Evolutionary conservation across 2,329 filamentous ascomycete genomes (phyloP), one percentile per base, ranked within the genome.

Genomic region (Microdochium bolleyi): DNA sequence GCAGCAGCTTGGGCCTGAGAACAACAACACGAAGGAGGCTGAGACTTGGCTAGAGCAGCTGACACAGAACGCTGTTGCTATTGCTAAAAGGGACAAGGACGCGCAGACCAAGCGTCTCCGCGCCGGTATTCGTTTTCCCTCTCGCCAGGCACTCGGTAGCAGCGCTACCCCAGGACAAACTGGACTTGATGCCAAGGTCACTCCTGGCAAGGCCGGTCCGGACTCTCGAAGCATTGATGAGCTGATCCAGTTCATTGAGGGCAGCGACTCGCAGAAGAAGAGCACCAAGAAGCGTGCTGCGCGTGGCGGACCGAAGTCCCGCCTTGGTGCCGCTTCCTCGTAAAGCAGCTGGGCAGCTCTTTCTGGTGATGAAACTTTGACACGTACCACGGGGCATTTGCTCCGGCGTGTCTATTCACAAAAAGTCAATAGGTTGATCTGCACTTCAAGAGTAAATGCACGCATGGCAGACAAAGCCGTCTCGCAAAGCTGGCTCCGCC

Each of bases 21-120:
- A 97, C 70, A 90, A 92, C 70, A 97, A 99, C 76, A 99, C 94
- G 57, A 96, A 96, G 76, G 94, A 99, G 69, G 92, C 94, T 2
- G 92, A 96, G 74, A 89, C 83, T 64, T 99, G 94, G 94, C 82
- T 97, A 24, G 90, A 96, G 71, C 92, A 96, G 70, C 82, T 99
- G 54, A 97, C 92, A 0, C 89, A 95, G 70, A 96, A 95, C 63
- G 94, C 94, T 48, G 94, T 99, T 41, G 88, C 84, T 32, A 91
- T 97, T 60, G 92, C 92, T 50, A 96, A 95, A 75, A 91, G 95
- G 64, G 88, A 89, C 55, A 95, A 96, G 73, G 88, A 94, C 58
- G 78, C 89, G 37, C 85, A 94, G 70, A 84, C 84, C 49, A 84
- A 87, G 53, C 82, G 88, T 55, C 77, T 92, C 46, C 83, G 85